These are phyloP conservation scores for Pseudodiploospora longispora DNA, from an alignment of 2,329 filamentous ascomycete species.

Conservation along the genomic window DNA sequence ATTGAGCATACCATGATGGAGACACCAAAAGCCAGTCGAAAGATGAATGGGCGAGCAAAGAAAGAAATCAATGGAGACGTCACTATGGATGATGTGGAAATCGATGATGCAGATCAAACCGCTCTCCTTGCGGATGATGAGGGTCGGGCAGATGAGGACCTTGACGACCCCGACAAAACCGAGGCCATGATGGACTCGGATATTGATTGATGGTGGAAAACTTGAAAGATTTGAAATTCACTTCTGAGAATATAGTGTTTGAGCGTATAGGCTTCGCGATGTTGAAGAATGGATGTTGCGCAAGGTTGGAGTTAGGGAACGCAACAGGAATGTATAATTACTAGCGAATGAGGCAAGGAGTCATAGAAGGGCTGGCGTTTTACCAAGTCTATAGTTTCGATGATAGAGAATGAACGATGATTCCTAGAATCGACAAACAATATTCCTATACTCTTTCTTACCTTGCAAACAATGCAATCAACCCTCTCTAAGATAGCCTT, in stretches of 20 bases:
- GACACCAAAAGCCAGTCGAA: not conserved
- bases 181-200: slow-evolving; percentile 31
- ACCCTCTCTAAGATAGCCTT: too few relatives aligned
- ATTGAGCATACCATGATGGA: slow-evolving; percentile 12
- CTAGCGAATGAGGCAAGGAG: too few relatives aligned
- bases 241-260: not conserved
- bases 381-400: too few relatives aligned
- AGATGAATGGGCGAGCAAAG: slow-evolving; percentile 4
- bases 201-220: slow-evolving; percentile 16
- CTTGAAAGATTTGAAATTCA: not conserved
- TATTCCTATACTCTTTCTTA: too few relatives aligned
- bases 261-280: too few relatives aligned
- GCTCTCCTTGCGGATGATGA: slow-evolving; percentile 31
- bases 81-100: slow-evolving; percentile 45
- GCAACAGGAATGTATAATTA: too few relatives aligned
- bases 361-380: too few relatives aligned
- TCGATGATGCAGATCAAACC: slow-evolving; percentile 38
- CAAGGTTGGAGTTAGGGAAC: too few relatives aligned
- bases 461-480: too few relatives aligned
- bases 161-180: slow-evolving; percentile 33
- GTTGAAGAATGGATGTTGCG: too few relatives aligned
- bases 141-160: slow-evolving; percentile 36
- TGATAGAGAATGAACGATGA: too few relatives aligned
- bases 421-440: too few relatives aligned
- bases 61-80: slow-evolving; percentile 32